A percentile compares a stretch with the other conserved stretches of the same genome.
Evolutionary conservation across 345 rosid species (phyloP).

Genomic region (Gossypium thurberi): DNA sequence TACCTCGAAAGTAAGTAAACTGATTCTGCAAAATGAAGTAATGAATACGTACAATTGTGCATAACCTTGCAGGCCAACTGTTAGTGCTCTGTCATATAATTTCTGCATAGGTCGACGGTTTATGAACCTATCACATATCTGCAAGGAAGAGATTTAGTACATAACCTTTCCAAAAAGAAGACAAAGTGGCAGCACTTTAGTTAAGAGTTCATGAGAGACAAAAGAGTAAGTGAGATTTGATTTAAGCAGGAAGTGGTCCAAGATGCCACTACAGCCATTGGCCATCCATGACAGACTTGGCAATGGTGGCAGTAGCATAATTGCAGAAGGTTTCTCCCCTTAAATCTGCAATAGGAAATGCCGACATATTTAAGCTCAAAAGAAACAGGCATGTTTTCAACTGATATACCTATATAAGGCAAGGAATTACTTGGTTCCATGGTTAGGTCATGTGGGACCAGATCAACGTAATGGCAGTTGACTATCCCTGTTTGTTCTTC

Average conservation of each 20-base stretch:
- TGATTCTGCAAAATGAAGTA: neutral
- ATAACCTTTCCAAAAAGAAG: neutral
- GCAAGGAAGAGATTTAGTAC: slow-evolving; percentile 20
- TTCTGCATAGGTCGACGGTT: slow-evolving; percentile 57
- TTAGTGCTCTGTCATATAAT: slow-evolving; percentile 64
- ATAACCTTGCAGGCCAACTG: slow-evolving; percentile 86
- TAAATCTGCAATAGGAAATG: neutral
- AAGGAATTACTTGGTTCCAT: neutral
- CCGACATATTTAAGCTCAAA: neutral
- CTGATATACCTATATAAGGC: neutral
- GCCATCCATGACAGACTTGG: neutral
- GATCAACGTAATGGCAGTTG: neutral
- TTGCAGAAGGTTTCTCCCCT: neutral
- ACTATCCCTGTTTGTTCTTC: neutral
- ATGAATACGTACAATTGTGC: slow-evolving; percentile 66
- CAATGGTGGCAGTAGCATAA: neutral
- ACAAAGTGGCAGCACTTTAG: neutral
- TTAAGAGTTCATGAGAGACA: neutral
- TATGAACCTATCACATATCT: slow-evolving; percentile 87
- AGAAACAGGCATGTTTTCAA: neutral
- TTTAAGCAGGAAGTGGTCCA: neutral
- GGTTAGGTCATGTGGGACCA: neutral
- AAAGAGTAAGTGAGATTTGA: neutral
- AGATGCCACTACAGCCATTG: neutral
- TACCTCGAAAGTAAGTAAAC: neutral